Evolutionary conservation across 352 stramenopile genomes (phyloP), one percentile per base, ranked within the genome.

Genomic region (Phytophthora sansomeana): DNA sequence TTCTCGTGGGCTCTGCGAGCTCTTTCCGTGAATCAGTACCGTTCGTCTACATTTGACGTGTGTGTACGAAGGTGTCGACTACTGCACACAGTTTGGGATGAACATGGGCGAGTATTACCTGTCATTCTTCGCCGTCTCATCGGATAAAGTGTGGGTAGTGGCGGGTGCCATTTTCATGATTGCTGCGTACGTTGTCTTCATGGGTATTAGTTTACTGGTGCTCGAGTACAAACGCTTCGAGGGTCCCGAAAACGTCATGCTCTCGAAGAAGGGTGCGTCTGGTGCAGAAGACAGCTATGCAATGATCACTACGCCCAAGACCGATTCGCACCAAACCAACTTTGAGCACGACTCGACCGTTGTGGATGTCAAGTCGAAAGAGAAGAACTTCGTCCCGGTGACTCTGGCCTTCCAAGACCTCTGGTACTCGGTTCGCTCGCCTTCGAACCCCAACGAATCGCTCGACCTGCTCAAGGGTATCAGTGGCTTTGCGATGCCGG

Each of bases 21-120:
- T 61, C 21, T 66, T 4, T 49, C 49, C 9, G 49, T 81, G 53
- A 75, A 75, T 10, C 52, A 75, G 21, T 75, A 75, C n/a, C 61
- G 53, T 1, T 72, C 60, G 1, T 11, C 42, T 10, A 6, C 28
- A 1, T 72, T 72, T 10, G 50, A 74, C 26, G 56, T 77, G 11
- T 81, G 32, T 61, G 33, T 76, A 78, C 39, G 55, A 78, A 24
- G 54, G 41, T 6, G 29, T 80, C 13, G 55, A 80, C 26, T 82
- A 78, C 35, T 80, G 71, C 26, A 48, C 54, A 26, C 36, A 56
- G 26, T 78, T 64, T 47, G 60, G 56, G 6, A 58, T 61, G 57
- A 80, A 49, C 14, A 77, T 81, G 68, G 70, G 77, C 58, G 70
- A 71, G 44, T 83, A 81, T 56, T 74, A 69, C 32, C 51, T 85